phyloP scores from a whole-genome alignment of 305 asterid genomes.

The Lippia alba region DNA sequence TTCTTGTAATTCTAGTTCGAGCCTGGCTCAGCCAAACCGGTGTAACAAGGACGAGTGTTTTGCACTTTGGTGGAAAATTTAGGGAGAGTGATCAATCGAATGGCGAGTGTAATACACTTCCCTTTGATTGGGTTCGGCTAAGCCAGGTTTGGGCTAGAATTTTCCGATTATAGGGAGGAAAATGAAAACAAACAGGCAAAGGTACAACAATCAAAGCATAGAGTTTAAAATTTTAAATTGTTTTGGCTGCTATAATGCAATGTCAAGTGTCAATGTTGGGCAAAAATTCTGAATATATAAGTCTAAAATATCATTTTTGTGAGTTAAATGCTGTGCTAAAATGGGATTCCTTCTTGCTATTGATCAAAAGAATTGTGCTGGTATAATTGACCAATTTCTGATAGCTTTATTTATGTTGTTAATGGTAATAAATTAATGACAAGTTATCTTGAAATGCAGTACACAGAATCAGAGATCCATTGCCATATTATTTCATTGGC shows the following conservation, averaged over 20 bases:
- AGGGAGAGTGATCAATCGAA: too few species aligned
- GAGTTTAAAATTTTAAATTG: background rate
- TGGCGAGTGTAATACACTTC: too few species aligned
- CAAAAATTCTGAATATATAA: background rate
- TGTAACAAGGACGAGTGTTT: too few species aligned
- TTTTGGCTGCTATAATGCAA: too few species aligned
- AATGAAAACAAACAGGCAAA: background rate
- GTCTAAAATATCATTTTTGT: conserved; percentile 8
- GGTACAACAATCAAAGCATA: background rate
- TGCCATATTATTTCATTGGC: conserved; percentile 21
- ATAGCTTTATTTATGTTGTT: background rate
- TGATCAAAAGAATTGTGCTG: conserved; percentile 11
- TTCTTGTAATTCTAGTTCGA: too few species aligned
- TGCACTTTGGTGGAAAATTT: too few species aligned
- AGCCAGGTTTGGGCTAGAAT: too few species aligned
- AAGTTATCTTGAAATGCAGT: background rate
- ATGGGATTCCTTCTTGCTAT: conserved; percentile 2
- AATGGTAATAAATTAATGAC: conserved; percentile 21
- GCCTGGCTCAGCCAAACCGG: too few species aligned
- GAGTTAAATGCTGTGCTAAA: background rate
- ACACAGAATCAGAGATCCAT: background rate
- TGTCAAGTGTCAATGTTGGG: background rate
- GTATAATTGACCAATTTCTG: conserved; percentile 2
- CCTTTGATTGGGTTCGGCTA: too few species aligned
- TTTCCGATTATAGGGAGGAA: too few species aligned